Base-by-base conservation (phyloP, 106 monocot genomes). In the Apostasia shenzhenica region DNA sequence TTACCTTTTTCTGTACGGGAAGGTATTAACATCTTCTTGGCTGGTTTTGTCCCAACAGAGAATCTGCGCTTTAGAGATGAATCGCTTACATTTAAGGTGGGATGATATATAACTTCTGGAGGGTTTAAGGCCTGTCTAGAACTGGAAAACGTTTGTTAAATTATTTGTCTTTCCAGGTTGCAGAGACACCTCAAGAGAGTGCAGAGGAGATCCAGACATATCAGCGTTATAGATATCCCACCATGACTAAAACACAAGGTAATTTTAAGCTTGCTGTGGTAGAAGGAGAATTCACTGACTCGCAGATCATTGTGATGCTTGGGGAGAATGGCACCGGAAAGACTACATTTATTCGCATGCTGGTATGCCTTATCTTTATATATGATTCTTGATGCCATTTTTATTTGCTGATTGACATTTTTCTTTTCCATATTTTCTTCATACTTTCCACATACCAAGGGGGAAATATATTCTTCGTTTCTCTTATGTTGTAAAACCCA, bases 321-420 rank as follows among this genome's bases (percentile, higher is more conserved):
- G 99, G 99, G 9, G 99, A 99, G 73, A 99, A 99, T 88, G 93
- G 99, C 45, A 99, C 99, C 14, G 99, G 99, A 60, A 99, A 99
- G 70, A 99, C 99, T 10, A 99, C 99, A 51, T 99, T 99, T 71
- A 99, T 99, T 58, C 90, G 99, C 12, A 99, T 99, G 99, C 78
- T 99, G 93, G 99, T 99, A 93, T 60, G 65, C 57, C 26, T 48
- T 44, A 48, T 64, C 54, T 51, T 52, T 46, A 50, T 8, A 5
- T 50, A 50, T 50, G 8, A 50, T 50, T 50, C 50, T 5, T 50
- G 4, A 50, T 8, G 59, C 14, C 50, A 7, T 43, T 5, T 59
- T 71, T 47, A 2, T 59, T 57, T 4, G 26, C 40, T 57, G 55
- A 11, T 3, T 57, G 1, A 8, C 38, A 37, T 26, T 26, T 26